These are phyloP conservation scores for Zygoascus flipseniorum DNA, from an alignment of 805 yeast genomes.

Conservation along the genomic window DNA sequence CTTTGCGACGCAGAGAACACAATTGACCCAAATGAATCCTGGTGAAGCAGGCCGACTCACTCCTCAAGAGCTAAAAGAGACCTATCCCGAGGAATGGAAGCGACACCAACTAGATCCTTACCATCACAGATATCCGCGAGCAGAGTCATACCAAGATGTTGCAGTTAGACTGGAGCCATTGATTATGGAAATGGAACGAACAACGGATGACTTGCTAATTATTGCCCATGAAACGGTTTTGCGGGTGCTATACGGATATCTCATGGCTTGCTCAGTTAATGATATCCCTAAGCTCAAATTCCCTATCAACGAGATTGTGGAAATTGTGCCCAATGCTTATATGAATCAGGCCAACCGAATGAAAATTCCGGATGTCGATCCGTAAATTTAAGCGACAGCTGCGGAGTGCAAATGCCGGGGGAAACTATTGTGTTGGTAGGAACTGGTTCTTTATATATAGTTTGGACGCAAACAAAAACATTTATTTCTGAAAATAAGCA, in stretches of 20 bases:
- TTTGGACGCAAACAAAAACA: background rate
- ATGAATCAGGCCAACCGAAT: slow-evolving; percentile 20
- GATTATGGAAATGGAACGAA: slow-evolving; percentile 86
- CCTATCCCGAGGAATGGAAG: slow-evolving; percentile 62
- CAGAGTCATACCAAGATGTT: slow-evolving; percentile 92
- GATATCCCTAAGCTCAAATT: slow-evolving; percentile 79
- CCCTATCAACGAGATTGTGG: slow-evolving; percentile 75
- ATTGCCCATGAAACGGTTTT: slow-evolving; percentile 91
- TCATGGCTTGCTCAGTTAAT: slow-evolving; percentile 82
- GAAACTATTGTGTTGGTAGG: too few relatives aligned
- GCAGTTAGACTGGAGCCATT: slow-evolving; percentile 92
- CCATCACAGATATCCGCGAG: slow-evolving; percentile 84
- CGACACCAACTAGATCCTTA: slow-evolving; percentile 72
- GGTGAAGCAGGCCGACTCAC: slow-evolving; percentile 73
- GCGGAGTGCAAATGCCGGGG: too few relatives aligned
- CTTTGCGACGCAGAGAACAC: slow-evolving; percentile 65
- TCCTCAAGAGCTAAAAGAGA: slow-evolving; percentile 46
- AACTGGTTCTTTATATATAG: too few relatives aligned
- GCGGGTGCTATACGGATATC: slow-evolving; percentile 84
- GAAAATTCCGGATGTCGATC: slow-evolving; percentile 17
- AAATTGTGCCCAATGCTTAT: slow-evolving; percentile 81
- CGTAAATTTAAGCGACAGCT: too few relatives aligned
- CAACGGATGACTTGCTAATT: slow-evolving; percentile 69
- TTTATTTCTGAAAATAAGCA: background rate
- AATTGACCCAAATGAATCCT: slow-evolving; percentile 80